phyloP scores from a whole-genome alignment of 2,329 filamentous ascomycete genomes.

The Scedosporium dehoogii region DNA sequence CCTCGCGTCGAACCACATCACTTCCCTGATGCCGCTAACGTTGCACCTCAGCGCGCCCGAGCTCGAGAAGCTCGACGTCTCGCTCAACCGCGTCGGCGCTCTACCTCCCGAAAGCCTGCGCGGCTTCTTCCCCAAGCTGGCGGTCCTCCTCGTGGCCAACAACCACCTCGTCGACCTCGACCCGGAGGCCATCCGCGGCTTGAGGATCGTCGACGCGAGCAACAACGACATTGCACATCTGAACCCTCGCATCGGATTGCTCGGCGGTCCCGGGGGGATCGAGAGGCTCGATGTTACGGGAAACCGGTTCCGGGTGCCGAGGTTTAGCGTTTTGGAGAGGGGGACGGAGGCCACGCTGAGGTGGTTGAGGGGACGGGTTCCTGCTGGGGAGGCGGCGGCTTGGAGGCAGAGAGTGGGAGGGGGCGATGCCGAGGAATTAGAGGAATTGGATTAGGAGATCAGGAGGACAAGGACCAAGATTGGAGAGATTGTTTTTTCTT shows the following conservation, averaged over 20 bases:
- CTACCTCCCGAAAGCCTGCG: slow-evolving; percentile 52
- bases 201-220: slow-evolving; percentile 67
- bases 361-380: slow-evolving; percentile 71
- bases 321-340: slow-evolving; percentile 72
- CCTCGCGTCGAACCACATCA: slow-evolving; percentile 64
- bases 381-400: slow-evolving; percentile 47
- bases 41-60: slow-evolving; percentile 60
- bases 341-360: slow-evolving; percentile 77
- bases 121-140: slow-evolving; percentile 58
- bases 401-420: slow-evolving; percentile 40
- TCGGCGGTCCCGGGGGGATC: slow-evolving; percentile 52
- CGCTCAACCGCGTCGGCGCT: slow-evolving; percentile 66
- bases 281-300: slow-evolving; percentile 68
- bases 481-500: neutral
- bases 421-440: slow-evolving; percentile 16
- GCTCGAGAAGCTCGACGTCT: slow-evolving; percentile 70
- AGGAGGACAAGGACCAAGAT: neutral
- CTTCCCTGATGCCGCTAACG: slow-evolving; percentile 56
- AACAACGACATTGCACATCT: slow-evolving; percentile 81
- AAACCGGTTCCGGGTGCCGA: slow-evolving; percentile 80
- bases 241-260: slow-evolving; percentile 69
- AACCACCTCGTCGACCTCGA: slow-evolving; percentile 69
- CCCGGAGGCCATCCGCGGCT: slow-evolving; percentile 61
- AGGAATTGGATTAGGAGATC: slow-evolving; percentile 6
- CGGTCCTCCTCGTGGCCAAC: slow-evolving; percentile 63